These are phyloP conservation scores for Neonectria neomacrospora DNA, from an alignment of 2,329 filamentous ascomycete genomes.

Conservation along the genomic window DNA sequence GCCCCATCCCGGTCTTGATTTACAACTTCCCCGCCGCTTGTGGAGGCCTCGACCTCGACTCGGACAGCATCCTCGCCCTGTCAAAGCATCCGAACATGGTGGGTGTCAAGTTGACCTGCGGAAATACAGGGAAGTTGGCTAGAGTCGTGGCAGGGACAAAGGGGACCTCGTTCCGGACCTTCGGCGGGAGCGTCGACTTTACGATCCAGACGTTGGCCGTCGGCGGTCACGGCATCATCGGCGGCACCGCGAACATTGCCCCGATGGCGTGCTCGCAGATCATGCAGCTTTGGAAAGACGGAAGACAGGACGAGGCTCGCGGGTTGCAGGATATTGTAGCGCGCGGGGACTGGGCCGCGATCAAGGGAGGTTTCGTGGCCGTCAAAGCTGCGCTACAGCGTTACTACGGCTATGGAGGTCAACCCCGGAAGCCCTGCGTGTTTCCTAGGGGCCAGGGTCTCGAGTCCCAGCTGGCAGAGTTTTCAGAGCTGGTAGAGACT, in stretches of 20 bases:
- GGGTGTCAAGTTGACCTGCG: constrained; percentile 72
- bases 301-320: constrained; percentile 67
- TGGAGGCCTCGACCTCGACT: constrained; percentile 67
- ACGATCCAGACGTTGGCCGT: constrained; percentile 76
- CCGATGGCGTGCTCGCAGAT: constrained; percentile 73
- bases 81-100: constrained; percentile 67
- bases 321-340: constrained; percentile 73
- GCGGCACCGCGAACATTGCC: constrained; percentile 76
- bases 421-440: constrained; percentile 54
- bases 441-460: constrained; percentile 38
- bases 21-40: constrained; percentile 73
- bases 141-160: constrained; percentile 59
- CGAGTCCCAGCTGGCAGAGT: constrained; percentile 37
- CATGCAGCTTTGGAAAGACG: constrained; percentile 68
- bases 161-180: constrained; percentile 67
- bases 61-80: constrained; percentile 65
- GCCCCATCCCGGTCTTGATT: constrained; percentile 68
- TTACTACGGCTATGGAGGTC: constrained; percentile 73
- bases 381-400: constrained; percentile 73
- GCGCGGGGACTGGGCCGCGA: constrained; percentile 75
- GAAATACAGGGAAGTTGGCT: constrained; percentile 70
- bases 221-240: constrained; percentile 77
- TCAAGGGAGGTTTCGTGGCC: constrained; percentile 74
- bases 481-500: constrained; percentile 38
- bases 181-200: constrained; percentile 80